These are phyloP conservation scores for Phaseolus lunatus DNA, from an alignment of 306 rosid species.

Conservation along the genomic window DNA sequence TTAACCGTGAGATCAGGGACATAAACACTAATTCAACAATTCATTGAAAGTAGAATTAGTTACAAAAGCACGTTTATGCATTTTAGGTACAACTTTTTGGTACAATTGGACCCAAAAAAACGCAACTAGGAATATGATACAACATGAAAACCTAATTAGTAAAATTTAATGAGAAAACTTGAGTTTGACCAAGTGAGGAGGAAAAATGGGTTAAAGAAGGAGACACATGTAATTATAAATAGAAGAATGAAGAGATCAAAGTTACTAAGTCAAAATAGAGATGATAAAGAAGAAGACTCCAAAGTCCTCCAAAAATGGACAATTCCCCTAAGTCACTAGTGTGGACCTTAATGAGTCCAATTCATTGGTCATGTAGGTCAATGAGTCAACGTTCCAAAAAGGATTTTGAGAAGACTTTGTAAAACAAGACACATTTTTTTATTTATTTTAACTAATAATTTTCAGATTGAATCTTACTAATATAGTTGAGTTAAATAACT, in stretches of 20 bases:
- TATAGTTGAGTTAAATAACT: no score
- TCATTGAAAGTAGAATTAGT: background rate
- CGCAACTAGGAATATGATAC: background rate
- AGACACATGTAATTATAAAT: background rate
- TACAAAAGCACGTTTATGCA: no score
- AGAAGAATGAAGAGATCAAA: no score
- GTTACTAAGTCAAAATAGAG: background rate
- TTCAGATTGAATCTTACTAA: no score
- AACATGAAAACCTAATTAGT: background rate
- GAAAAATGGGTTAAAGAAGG: background rate
- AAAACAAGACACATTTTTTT: background rate
- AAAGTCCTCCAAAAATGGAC: background rate
- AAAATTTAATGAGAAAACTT: background rate
- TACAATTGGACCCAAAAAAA: no score
- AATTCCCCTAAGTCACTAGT: background rate
- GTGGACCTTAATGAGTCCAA: slow-evolving; percentile 1
- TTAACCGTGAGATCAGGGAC: background rate
- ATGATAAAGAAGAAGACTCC: background rate
- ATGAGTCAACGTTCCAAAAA: background rate
- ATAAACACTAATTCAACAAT: background rate
- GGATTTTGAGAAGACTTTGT: background rate
- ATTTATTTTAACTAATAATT: no score
- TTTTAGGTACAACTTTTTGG: no score
- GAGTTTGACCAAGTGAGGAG: background rate
- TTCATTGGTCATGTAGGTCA: background rate